Conservation (phyloP, 2,329 filamentous ascomycete species). For the Cercospora sojina region DNA sequence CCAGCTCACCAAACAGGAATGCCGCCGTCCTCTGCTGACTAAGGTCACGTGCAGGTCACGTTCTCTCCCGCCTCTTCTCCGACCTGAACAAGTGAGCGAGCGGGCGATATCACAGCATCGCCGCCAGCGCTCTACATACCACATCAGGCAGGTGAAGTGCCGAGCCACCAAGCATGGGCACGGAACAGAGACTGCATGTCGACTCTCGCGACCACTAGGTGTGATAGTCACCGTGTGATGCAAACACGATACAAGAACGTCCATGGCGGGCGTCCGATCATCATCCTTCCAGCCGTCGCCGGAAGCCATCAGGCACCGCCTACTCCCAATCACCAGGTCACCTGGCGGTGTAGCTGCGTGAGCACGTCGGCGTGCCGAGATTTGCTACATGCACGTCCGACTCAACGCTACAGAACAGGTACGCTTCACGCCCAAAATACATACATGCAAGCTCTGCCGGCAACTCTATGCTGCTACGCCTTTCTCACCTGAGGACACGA, state of each 20-base stretch:
- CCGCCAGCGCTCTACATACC: background rate
- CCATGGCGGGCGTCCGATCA: background rate
- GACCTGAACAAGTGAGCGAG: background rate
- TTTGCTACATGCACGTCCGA: background rate
- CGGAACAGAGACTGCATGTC: background rate
- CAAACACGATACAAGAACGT: background rate
- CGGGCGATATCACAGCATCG: background rate
- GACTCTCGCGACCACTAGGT: background rate
- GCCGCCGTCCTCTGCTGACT: background rate
- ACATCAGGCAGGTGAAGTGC: background rate
- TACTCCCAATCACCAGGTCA: background rate
- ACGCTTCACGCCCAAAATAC: background rate
- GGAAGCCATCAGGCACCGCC: background rate
- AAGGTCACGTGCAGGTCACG: background rate
- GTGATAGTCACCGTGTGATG: slow-evolving; percentile 1
- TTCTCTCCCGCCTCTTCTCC: background rate
- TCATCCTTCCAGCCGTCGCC: background rate
- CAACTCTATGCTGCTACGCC: background rate
- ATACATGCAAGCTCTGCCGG: background rate
- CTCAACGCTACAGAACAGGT: background rate
- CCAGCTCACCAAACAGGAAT: background rate
- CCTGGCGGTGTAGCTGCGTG: background rate
- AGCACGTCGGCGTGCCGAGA: background rate
- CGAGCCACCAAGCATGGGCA: background rate
- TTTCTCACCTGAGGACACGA: background rate